phyloP scores from a whole-genome alignment of 352 stramenopile genomes.

The Peronospora belbahrii region DNA sequence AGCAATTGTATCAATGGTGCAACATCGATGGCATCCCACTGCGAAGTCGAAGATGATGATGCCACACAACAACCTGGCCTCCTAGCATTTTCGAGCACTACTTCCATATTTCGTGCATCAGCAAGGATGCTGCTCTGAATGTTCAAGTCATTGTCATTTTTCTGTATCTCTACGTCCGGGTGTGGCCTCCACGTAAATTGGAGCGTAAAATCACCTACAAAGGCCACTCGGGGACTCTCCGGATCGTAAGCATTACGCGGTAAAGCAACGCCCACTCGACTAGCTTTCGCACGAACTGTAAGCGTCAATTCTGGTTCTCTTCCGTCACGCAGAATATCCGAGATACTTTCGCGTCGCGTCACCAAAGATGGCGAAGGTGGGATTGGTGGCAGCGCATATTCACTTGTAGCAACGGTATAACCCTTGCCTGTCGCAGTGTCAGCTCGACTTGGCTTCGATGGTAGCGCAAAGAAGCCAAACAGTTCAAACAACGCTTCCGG shows the following conservation, averaged over 20 bases:
- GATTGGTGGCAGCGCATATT: constrained; percentile 1
- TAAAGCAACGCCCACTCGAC: constrained; percentile 44
- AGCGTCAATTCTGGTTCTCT: constrained; percentile 41
- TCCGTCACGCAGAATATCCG: constrained; percentile 39
- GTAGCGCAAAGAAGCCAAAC: constrained; percentile 48
- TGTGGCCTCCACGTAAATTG: constrained; percentile 46
- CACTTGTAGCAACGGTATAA: not conserved
- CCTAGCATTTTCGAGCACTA: constrained; percentile 55
- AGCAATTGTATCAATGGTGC: constrained; percentile 60
- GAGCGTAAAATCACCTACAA: constrained; percentile 50
- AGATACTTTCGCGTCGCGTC: constrained; percentile 39
- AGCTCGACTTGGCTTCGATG: constrained; percentile 12
- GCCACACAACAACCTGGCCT: constrained; percentile 54
- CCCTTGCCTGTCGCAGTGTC: not conserved
- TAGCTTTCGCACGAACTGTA: constrained; percentile 36
- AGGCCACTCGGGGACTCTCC: constrained; percentile 37
- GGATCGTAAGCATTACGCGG: constrained; percentile 41
- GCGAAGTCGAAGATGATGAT: constrained; percentile 16
- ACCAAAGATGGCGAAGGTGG: constrained; percentile 18
- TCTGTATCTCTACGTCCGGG: constrained; percentile 10
- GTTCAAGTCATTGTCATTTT: constrained; percentile 33
- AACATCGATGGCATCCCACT: constrained; percentile 25
- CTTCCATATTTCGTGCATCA: constrained; percentile 54
- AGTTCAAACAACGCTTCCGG: constrained; percentile 39
- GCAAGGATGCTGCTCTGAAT: constrained; percentile 64